Evolutionary conservation across 148 eudicot genomes (phyloP), one percentile per base, ranked within the genome.

Genomic region (Amaranthus cruentus): DNA sequence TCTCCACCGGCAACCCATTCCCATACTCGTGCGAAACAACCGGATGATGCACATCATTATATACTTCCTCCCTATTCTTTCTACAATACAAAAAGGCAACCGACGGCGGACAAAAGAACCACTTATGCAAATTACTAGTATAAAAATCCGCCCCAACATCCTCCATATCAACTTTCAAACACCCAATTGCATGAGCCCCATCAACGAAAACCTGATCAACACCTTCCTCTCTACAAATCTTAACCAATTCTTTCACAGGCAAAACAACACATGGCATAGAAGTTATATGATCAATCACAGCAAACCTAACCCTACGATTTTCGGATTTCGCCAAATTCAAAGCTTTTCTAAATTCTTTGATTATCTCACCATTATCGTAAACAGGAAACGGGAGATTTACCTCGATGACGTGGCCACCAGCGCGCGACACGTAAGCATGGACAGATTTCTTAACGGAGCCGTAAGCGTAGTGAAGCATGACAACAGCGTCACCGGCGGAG

Each of bases 241-340:
- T 59, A 21, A 94, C 98, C 71, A 94, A 78, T 7, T 91, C 89
- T 51, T 85, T 87, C 0, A 94, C 91, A 47, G 97, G 98, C 55
- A 94, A 78, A 51, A 89, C 83, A 21, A 94, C 96, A 71, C 87
- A 70, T n/a, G 98, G 98, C 98, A 94, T 89, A 0, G 97, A 91
- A 49, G 97, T 94, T 73, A 94, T 88, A 69, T 94, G 98, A 84
- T 94, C 98, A 77, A 94, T 91, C 11, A 94, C 90, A 70, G 98
- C 98, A 7, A 94, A 79, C 81, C 96, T 79, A 73, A 94, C 91
- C 73, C 80, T 88, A 56, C 86, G 75, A 68, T 81, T 83, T 51
- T 83, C 86, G 15, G 57, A 53, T 70, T 83, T 88, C 4, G 93
- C 98, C 74, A 71, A 65, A 10, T 80, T 86, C 68, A 94, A 73